A percentile compares a stretch with the other conserved stretches of the same genome.
Conservation (phyloP, 768 basidiomycete genomes). For the Fibroporia radiculosa region DNA sequence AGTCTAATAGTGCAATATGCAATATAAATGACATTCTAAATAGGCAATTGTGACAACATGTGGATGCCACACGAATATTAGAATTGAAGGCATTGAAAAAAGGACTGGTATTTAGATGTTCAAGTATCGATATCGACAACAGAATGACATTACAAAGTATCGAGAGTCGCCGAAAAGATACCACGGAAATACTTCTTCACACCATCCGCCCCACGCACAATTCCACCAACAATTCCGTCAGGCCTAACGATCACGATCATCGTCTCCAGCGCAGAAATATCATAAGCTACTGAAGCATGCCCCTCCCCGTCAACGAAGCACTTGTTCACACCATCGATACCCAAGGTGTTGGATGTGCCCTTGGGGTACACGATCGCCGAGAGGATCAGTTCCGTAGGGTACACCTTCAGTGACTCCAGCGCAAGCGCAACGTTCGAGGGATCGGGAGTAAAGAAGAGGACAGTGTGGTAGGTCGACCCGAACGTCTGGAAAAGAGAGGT, state of each 20-base stretch:
- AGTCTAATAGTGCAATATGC: no score
- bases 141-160: no score
- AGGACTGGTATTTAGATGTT: no score
- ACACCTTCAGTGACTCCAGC: neutral
- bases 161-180: slow-evolving; percentile 1
- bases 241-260: slow-evolving; percentile 1
- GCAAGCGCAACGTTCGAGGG: no score
- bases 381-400: neutral
- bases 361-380: neutral
- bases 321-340: neutral
- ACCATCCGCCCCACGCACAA: neutral
- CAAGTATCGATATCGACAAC: no score
- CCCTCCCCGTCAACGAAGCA: slow-evolving; percentile 1
- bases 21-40: no score
- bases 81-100: no score
- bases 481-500: slow-evolving; percentile 22
- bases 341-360: neutral
- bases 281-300: slow-evolving; percentile 3
- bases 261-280: neutral
- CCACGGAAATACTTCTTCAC: neutral
- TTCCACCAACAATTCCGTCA: slow-evolving; percentile 4
- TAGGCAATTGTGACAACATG: no score
- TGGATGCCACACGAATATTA: no score
- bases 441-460: slow-evolving; percentile 22
- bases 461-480: slow-evolving; percentile 20